Evolutionary conservation across 2,329 filamentous ascomycete species (phyloP).

Genomic region (Colletotrichum higginsianum): DNA sequence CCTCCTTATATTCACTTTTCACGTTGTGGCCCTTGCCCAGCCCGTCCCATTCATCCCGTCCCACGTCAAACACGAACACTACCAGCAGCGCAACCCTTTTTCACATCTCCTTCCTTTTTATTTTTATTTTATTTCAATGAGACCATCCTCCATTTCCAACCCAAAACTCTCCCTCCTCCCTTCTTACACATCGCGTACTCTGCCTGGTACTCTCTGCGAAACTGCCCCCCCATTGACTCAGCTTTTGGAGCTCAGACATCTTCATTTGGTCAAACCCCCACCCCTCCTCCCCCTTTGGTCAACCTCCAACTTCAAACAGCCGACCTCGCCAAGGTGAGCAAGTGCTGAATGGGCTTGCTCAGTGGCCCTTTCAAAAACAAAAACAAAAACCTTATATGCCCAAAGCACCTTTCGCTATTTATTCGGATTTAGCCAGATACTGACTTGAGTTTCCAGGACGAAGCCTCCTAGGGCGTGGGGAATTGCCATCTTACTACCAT

Average conservation of each 20-base stretch:
- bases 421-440: not conserved
- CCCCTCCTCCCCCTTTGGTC: not conserved
- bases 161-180: constrained; percentile 2
- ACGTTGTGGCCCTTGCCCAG: not conserved
- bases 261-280: constrained; percentile 1
- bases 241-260: not conserved
- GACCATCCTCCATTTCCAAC: not conserved
- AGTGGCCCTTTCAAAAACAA: not conserved
- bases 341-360: not conserved
- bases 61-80: not conserved
- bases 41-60: not conserved
- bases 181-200: constrained; percentile 2
- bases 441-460: constrained; percentile 5
- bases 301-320: not conserved
- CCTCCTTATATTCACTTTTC: not conserved
- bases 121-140: not conserved
- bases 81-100: not conserved
- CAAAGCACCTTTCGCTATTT: constrained; percentile 10
- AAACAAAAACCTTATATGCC: constrained; percentile 11
- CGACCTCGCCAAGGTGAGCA: constrained; percentile 19
- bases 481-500: not conserved
- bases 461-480: constrained; percentile 7
- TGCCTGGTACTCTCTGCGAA: not conserved
- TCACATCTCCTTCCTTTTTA: not conserved
- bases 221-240: constrained; percentile 4